A percentile compares a stretch with the other conserved stretches of the same genome.
These are phyloP conservation scores for Cnidoscolus chayamansa DNA, from an alignment of 441 rosid genomes.

Conservation along the genomic window DNA sequence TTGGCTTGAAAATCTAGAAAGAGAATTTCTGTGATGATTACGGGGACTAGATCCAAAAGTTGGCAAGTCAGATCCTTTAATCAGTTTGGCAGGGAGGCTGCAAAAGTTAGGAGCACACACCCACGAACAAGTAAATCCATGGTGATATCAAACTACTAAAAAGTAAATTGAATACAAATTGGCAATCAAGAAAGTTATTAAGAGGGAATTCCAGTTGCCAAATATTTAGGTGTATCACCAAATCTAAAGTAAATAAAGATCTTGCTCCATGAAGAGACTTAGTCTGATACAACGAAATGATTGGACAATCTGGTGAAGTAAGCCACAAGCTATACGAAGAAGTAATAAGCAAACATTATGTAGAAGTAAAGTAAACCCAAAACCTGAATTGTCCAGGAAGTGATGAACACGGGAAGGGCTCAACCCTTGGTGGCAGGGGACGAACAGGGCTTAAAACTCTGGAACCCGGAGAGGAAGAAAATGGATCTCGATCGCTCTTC, in stretches of 20 bases:
- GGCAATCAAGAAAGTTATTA: background rate
- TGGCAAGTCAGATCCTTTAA: conserved; percentile 57
- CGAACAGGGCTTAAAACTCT: conserved; percentile 56
- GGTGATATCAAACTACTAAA: no score
- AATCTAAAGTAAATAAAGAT: no score
- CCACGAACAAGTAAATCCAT: no score
- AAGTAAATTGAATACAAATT: background rate
- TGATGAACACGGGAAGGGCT: conserved; percentile 41
- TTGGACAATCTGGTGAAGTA: background rate
- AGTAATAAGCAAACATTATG: background rate
- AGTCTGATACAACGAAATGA: background rate
- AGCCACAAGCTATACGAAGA: background rate
- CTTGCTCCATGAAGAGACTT: no score
- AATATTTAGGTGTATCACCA: no score
- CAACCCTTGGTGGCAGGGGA: conserved; percentile 49
- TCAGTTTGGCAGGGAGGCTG: conserved; percentile 60
- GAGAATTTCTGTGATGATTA: conserved; percentile 37
- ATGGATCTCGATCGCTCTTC: conserved; percentile 41
- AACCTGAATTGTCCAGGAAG: conserved; percentile 75
- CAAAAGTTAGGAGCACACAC: conserved; percentile 19
- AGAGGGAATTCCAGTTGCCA: no score
- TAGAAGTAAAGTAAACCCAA: conserved; percentile 11
- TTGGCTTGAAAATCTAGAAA: conserved; percentile 49
- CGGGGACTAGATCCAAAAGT: conserved; percentile 47
- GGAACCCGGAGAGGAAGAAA: conserved; percentile 49